Evolutionary conservation across 768 basidiomycete genomes (phyloP).

Genomic region (Rhodotorula taiwanensis): DNA sequence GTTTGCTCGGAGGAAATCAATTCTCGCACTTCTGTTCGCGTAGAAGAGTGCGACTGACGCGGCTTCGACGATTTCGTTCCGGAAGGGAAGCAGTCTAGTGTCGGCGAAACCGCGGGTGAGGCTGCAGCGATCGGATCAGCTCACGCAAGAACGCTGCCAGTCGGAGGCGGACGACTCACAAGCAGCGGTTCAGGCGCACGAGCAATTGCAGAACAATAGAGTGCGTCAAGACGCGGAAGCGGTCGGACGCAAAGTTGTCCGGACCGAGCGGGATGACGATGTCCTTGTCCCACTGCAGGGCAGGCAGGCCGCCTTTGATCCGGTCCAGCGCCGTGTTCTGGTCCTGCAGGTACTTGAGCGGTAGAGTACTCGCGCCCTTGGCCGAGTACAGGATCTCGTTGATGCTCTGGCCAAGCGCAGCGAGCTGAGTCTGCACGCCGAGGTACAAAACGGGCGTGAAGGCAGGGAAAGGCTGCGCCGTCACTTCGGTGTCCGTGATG

Average conservation of each 20-base stretch:
- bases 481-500: conserved; percentile 11
- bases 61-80: conserved; percentile 4
- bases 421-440: conserved; percentile 10
- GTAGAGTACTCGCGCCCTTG: conserved; percentile 13
- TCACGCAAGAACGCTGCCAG: neutral
- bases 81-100: neutral
- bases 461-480: conserved; percentile 3
- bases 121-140: conserved; percentile 3
- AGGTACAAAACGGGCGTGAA: conserved; percentile 21
- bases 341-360: conserved; percentile 1
- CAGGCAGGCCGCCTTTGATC: conserved; percentile 6
- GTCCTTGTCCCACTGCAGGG: conserved; percentile 7
- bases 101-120: conserved; percentile 29
- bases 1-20: neutral
- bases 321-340: conserved; percentile 24
- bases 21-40: neutral
- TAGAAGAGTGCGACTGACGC: conserved; percentile 11
- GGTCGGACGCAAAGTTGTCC: conserved; percentile 14
- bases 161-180: conserved; percentile 8
- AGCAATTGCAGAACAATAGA: conserved; percentile 4
- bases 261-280: conserved; percentile 8
- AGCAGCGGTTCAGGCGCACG: conserved; percentile 29
- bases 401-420: conserved; percentile 1
- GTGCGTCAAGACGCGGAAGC: conserved; percentile 23
- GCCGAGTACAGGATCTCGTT: conserved; percentile 12